Conservation (phyloP, 352 stramenopile genomes). For the Pythium utonaiense region DNA sequence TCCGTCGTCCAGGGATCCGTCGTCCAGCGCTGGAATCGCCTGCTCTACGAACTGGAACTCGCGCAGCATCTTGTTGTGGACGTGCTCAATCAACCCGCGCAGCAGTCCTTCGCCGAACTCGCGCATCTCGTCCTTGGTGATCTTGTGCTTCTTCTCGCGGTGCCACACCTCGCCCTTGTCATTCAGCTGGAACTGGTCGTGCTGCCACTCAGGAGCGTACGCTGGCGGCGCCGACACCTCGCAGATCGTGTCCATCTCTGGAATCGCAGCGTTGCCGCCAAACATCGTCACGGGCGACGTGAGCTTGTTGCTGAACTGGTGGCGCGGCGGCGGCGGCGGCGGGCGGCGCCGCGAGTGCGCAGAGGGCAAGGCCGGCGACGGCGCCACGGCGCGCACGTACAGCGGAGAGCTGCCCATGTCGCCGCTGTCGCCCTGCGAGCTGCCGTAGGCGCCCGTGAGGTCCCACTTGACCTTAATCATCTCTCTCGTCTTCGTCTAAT, state of each 20-base stretch:
- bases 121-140: conserved; percentile 70
- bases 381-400: conserved; percentile 1
- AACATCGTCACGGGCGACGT: conserved; percentile 14
- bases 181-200: conserved; percentile 59
- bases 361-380: neutral
- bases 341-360: conserved; percentile 6
- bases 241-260: conserved; percentile 76
- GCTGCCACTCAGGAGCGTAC: conserved; percentile 46
- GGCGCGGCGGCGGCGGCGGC: conserved; percentile 8
- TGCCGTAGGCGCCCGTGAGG: conserved; percentile 31
- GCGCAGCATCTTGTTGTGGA: conserved; percentile 76
- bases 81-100: conserved; percentile 58
- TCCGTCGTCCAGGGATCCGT: conserved; percentile 29
- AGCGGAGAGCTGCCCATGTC: neutral
- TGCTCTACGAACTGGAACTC: conserved; percentile 80
- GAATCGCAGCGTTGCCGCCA: conserved; percentile 26
- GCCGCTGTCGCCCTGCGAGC: conserved; percentile 9
- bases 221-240: conserved; percentile 50
- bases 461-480: conserved; percentile 82
- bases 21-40: conserved; percentile 68
- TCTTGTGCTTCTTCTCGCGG: conserved; percentile 36
- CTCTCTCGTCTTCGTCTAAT: no score
- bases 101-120: conserved; percentile 72
- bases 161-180: conserved; percentile 54
- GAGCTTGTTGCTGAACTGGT: conserved; percentile 14